Evolutionary conservation across 2,329 filamentous ascomycete genomes (phyloP).

Genomic region (Phoma sp.): DNA sequence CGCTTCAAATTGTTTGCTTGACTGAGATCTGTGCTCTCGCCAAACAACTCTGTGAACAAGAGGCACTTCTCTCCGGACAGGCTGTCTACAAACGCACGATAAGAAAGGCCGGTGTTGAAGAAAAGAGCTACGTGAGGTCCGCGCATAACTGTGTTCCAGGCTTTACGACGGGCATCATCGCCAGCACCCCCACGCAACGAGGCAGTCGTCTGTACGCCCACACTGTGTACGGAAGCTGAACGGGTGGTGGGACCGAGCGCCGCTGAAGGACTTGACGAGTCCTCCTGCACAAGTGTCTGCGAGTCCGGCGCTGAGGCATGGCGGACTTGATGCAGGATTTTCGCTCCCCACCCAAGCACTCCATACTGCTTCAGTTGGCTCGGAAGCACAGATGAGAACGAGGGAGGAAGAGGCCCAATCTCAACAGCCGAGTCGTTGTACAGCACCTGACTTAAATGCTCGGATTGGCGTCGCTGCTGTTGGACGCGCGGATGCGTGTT

Average conservation of each 20-base stretch:
- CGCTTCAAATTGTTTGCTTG: neutral
- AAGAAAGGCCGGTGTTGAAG: constrained; percentile 3
- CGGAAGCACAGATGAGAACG: constrained; percentile 4
- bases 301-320: constrained; percentile 16
- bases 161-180: neutral
- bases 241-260: neutral
- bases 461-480: constrained; percentile 30
- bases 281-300: neutral
- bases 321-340: constrained; percentile 13
- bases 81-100: neutral
- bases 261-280: neutral
- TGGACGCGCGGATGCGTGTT: constrained; percentile 5
- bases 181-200: constrained; percentile 22
- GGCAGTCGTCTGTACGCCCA: neutral
- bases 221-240: neutral
- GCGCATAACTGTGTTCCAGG: neutral
- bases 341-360: constrained; percentile 11
- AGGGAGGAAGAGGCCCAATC: neutral
- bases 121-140: neutral
- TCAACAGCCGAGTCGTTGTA: constrained; percentile 21
- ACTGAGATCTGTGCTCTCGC: neutral
- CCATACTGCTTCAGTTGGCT: constrained; percentile 13
- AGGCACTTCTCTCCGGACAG: neutral
- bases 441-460: constrained; percentile 34
- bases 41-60: constrained; percentile 2